Evolutionary conservation across 2,329 filamentous ascomycete species (phyloP).

Genomic region (Neopestalotiopsis clavispora): DNA sequence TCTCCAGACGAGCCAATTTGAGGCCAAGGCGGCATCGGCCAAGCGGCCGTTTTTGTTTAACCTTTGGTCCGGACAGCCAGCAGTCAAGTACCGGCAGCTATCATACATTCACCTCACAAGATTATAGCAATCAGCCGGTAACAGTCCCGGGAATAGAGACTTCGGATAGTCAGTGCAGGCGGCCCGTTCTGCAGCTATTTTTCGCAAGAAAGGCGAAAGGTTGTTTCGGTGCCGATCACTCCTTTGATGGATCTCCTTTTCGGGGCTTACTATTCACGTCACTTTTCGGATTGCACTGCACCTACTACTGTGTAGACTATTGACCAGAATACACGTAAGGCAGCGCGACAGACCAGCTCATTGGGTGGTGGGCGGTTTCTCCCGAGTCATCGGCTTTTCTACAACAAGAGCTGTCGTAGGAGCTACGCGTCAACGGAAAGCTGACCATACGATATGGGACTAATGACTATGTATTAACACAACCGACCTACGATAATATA

Average conservation of each 20-base stretch:
- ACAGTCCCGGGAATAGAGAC: too few species aligned
- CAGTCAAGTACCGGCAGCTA: too few species aligned
- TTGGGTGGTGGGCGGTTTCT: too few species aligned
- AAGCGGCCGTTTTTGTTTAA: too few species aligned
- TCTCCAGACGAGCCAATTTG: too few species aligned
- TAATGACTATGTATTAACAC: neutral
- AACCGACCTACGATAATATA: neutral
- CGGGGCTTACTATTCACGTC: constrained; percentile 1
- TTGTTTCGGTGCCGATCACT: neutral
- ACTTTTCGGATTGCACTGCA: neutral
- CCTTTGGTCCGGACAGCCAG: too few species aligned
- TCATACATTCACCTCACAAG: too few species aligned
- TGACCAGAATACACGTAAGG: neutral
- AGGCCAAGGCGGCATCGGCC: too few species aligned
- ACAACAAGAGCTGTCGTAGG: neutral
- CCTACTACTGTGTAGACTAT: neutral
- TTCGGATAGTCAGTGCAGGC: too few species aligned
- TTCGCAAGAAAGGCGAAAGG: neutral
- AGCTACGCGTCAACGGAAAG: neutral
- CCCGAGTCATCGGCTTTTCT: neutral
- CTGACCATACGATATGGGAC: neutral
- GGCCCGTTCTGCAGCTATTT: neutral
- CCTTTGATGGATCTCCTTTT: neutral
- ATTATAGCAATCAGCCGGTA: too few species aligned
- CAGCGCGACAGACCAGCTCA: too few species aligned